Conservation (phyloP, 371 early-diverging fungal genomes). For the Vittaforma corneae region DNA sequence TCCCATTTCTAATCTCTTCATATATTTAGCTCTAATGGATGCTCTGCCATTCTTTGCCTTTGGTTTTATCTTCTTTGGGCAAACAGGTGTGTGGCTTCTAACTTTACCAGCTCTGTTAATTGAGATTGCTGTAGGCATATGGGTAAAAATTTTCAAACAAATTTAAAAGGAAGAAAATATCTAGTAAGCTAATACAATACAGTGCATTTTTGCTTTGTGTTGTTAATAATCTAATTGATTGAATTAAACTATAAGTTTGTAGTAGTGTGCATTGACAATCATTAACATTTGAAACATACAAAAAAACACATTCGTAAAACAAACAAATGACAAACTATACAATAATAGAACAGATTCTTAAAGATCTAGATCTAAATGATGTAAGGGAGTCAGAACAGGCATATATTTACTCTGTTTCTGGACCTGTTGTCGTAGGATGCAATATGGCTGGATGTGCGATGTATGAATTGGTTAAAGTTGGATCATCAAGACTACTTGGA, state of each 20-base stretch:
- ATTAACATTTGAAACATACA: no score
- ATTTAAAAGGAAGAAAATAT: no score
- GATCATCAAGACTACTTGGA: constrained; percentile 86
- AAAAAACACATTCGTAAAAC: no score
- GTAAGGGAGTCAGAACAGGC: constrained; percentile 71
- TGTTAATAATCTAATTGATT: no score
- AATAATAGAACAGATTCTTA: constrained; percentile 34
- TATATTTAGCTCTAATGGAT: constrained; percentile 88
- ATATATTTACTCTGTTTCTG: constrained; percentile 85
- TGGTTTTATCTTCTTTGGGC: constrained; percentile 89
- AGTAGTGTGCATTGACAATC: no score
- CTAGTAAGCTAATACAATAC: no score
- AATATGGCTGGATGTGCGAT: constrained; percentile 95
- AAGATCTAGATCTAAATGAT: constrained; percentile 27
- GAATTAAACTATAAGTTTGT: no score
- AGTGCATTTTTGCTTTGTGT: no score
- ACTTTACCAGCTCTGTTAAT: constrained; percentile 85
- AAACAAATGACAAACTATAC: no score
- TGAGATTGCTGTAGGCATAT: constrained; percentile 21
- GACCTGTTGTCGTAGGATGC: constrained; percentile 96
- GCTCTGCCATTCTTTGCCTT: constrained; percentile 76
- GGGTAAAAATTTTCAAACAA: background rate
- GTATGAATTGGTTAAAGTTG: constrained; percentile 98
- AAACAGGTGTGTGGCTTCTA: constrained; percentile 96
- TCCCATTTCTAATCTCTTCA: constrained; percentile 71